These are phyloP conservation scores for Fusarium armeniacum DNA, from an alignment of 2,329 filamentous ascomycete species.

Conservation along the genomic window DNA sequence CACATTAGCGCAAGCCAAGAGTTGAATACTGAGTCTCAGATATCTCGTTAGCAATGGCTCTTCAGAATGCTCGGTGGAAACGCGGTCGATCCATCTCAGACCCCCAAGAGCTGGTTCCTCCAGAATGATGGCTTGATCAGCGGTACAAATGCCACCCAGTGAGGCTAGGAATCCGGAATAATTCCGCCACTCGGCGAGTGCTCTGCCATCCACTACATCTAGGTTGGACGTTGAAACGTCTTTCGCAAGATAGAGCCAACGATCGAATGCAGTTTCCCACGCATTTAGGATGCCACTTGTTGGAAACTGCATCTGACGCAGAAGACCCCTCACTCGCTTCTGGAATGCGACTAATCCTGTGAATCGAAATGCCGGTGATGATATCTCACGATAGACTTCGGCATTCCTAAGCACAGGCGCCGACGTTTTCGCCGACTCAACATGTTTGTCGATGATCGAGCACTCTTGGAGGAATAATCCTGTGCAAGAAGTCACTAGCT, in stretches of 20 bases:
- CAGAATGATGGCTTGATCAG: conserved; percentile 68
- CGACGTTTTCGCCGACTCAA: conserved; percentile 64
- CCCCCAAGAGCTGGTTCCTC: conserved; percentile 71
- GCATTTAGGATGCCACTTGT: conserved; percentile 76
- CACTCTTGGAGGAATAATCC: conserved; percentile 74
- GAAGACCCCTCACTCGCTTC: conserved; percentile 71
- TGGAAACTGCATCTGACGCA: conserved; percentile 72
- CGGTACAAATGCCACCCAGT: conserved; percentile 74
- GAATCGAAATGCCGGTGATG: conserved; percentile 74
- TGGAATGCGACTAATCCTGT: conserved; percentile 79
- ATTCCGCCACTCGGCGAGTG: conserved; percentile 76
- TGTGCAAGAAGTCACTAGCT: conserved; percentile 73
- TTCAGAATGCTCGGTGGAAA: conserved; percentile 70
- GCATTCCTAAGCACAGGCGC: conserved; percentile 71
- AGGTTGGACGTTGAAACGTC: conserved; percentile 69
- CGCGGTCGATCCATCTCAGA: conserved; percentile 74
- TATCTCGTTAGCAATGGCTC: conserved; percentile 72
- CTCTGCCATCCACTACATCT: conserved; percentile 68
- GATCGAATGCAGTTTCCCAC: conserved; percentile 76
- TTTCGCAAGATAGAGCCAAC: conserved; percentile 74
- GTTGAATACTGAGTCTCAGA: conserved; percentile 73
- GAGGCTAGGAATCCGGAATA: conserved; percentile 77
- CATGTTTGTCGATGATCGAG: conserved; percentile 65
- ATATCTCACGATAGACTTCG: conserved; percentile 72
- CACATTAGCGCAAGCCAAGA: conserved; percentile 74